phyloP scores from a whole-genome alignment of 2,329 filamentous ascomycete species.

The Diaporthe citri region DNA sequence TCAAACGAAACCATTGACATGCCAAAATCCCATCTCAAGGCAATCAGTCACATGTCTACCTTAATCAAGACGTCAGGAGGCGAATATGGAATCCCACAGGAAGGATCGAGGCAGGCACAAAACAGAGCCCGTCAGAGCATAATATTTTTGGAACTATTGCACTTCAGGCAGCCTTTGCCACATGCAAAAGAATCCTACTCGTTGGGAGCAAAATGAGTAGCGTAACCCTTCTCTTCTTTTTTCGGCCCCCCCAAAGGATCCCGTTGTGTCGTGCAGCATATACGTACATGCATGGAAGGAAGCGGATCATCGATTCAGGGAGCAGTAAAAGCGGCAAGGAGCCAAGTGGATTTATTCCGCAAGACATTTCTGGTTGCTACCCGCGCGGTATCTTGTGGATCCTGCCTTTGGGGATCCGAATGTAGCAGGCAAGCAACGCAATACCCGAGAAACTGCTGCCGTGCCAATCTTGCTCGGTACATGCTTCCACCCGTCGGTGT shows the following conservation, averaged over 20 bases:
- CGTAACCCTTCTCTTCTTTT: not conserved
- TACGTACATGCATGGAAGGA: not conserved
- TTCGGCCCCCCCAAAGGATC: conserved; percentile 13
- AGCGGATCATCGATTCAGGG: not conserved
- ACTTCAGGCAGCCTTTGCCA: conserved; percentile 1
- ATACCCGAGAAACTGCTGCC: not conserved
- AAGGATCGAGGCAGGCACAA: not conserved
- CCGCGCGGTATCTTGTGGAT: not conserved
- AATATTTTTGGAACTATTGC: not conserved
- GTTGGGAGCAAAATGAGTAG: not conserved
- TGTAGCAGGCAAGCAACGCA: not conserved
- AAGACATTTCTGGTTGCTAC: not conserved
- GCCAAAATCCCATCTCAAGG: not conserved
- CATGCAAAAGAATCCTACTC: conserved; percentile 6
- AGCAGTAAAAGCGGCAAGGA: not conserved
- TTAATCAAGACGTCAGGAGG: not conserved
- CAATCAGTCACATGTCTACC: not conserved
- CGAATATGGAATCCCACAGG: conserved; percentile 13
- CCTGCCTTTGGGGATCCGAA: not conserved
- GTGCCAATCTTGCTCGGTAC: too few relatives aligned
- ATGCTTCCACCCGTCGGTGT: not conserved
- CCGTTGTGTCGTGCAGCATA: conserved; percentile 16
- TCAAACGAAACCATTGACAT: not conserved
- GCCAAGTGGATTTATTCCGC: not conserved
- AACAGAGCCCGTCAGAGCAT: not conserved